Evolutionary conservation across 139 green algal genomes (phyloP).

Genomic region (Tetratostichococcus sp.): DNA sequence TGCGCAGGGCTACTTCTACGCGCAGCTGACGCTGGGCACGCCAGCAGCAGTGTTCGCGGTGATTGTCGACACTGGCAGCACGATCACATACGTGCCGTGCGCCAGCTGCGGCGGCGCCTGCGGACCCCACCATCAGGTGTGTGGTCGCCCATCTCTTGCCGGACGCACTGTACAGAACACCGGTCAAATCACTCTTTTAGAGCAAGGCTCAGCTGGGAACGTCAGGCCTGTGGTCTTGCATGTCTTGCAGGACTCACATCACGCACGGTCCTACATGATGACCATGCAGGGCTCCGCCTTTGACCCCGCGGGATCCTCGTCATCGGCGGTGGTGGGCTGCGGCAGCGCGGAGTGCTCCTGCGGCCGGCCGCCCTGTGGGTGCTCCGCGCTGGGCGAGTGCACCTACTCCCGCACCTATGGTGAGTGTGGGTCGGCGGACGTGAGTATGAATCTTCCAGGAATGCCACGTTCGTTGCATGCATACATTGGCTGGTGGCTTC

Average conservation of each 20-base stretch:
- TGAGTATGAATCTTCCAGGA: no score
- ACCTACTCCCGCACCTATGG: constrained; percentile 80
- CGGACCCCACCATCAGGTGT: constrained; percentile 54
- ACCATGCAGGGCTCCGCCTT: constrained; percentile 64
- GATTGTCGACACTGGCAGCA: constrained; percentile 95
- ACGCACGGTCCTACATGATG: no score
- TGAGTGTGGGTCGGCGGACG: constrained; percentile 15
- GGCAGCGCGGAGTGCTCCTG: constrained; percentile 57
- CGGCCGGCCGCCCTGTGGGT: constrained; percentile 62
- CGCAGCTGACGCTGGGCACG: constrained; percentile 73
- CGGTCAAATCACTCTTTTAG: no score
- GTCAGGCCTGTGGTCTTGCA: no score
- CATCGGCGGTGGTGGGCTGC: constrained; percentile 56
- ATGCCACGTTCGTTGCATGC: no score
- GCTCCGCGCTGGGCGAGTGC: constrained; percentile 51
- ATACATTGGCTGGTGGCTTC: no score
- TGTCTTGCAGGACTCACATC: no score
- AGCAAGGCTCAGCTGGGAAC: no score
- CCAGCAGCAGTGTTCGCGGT: constrained; percentile 71
- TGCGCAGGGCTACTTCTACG: constrained; percentile 74
- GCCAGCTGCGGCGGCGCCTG: constrained; percentile 51
- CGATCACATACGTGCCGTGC: constrained; percentile 93
- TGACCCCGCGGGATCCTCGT: constrained; percentile 52
- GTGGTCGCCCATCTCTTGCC: no score
- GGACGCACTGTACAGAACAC: no score